A percentile compares a stretch with the other conserved stretches of the same genome.
phyloP scores from a whole-genome alignment of 306 rosid species.

The Mimosa bimucronata region DNA sequence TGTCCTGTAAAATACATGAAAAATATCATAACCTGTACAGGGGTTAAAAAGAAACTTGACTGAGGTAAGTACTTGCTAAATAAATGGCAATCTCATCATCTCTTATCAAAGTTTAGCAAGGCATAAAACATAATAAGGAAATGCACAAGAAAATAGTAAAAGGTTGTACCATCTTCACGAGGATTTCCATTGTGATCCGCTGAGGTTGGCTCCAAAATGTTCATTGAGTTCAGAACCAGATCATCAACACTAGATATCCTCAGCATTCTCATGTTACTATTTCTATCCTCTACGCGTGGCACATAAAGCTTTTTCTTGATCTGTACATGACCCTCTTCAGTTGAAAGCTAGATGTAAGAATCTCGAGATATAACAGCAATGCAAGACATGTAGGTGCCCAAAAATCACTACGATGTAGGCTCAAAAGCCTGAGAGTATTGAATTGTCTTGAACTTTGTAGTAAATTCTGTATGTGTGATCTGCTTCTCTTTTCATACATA shows the following conservation, averaged over 20 bases:
- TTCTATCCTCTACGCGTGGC: constrained; percentile 76
- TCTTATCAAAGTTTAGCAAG: not conserved
- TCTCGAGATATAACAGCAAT: constrained; percentile 18
- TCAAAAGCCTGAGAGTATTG: not conserved
- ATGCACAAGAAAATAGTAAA: constrained; percentile 3
- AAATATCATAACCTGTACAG: not conserved
- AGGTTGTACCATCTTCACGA: constrained; percentile 64
- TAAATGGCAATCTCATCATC: not conserved
- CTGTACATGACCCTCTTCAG: constrained; percentile 53
- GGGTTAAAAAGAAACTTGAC: not conserved
- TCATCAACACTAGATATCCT: constrained; percentile 61
- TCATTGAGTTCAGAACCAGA: constrained; percentile 67
- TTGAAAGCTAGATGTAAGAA: constrained; percentile 36
- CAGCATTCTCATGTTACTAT: constrained; percentile 74
- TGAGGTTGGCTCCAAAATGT: constrained; percentile 68
- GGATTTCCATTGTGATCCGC: constrained; percentile 64
- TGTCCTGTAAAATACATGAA: not conserved
- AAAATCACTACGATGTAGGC: not conserved
- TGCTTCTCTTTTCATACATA: constrained; percentile 1
- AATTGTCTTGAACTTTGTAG: constrained; percentile 1
- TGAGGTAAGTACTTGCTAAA: not conserved
- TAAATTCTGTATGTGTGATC: not conserved
- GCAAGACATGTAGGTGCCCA: constrained; percentile 15
- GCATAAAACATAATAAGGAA: not conserved
- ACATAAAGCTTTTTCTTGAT: constrained; percentile 56